Evolutionary conservation across 2,329 filamentous ascomycete species (phyloP).

Genomic region (Xylaria multiplex): DNA sequence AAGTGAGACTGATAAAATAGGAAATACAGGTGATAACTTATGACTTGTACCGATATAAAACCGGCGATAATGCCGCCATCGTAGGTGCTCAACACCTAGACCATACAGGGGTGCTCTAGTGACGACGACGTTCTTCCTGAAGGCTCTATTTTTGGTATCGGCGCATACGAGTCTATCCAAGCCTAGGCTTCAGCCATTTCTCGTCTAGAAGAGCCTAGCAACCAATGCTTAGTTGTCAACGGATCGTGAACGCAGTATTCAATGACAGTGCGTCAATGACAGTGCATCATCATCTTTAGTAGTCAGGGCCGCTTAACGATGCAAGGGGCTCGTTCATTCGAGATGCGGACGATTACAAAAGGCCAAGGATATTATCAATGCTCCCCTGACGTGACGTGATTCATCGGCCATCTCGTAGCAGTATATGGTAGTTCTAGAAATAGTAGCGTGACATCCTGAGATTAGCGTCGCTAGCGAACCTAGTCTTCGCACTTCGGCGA

Average conservation of each 20-base stretch:
- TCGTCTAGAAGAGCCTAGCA: conserved; percentile 31
- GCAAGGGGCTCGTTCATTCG: conserved; percentile 5
- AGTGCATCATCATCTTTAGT: neutral
- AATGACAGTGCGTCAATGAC: conserved; percentile 1
- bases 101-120: conserved; percentile 18
- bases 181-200: conserved; percentile 29
- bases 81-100: conserved; percentile 12
- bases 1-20: conserved; percentile 31
- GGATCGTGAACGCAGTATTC: conserved; percentile 16
- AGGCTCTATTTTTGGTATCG: conserved; percentile 31
- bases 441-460: conserved; percentile 19
- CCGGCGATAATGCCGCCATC: conserved; percentile 29
- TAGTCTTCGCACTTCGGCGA: conserved; percentile 12
- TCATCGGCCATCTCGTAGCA: conserved; percentile 20
- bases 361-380: conserved; percentile 15
- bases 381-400: conserved; percentile 24
- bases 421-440: conserved; percentile 23
- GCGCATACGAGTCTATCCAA: conserved; percentile 19
- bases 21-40: conserved; percentile 22
- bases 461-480: conserved; percentile 5
- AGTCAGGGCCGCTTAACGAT: conserved; percentile 18
- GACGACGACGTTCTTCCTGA: conserved; percentile 20
- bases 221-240: conserved; percentile 16
- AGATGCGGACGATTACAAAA: conserved; percentile 23
- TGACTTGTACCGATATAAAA: conserved; percentile 23